phyloP scores from a whole-genome alignment of 345 rosid genomes.

The Acer saccharum region DNA sequence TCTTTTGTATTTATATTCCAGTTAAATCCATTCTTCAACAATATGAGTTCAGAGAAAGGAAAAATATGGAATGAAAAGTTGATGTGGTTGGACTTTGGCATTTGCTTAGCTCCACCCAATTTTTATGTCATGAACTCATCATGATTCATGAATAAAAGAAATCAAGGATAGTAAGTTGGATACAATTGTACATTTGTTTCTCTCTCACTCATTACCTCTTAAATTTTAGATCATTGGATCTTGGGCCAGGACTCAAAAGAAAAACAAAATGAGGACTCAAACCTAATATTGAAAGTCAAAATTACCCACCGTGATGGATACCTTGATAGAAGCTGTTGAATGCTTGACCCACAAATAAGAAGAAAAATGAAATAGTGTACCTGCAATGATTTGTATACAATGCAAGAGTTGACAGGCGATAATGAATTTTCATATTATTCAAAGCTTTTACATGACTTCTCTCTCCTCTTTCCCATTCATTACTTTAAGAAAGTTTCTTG shows the following conservation, averaged over 20 bases:
- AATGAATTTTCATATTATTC: not conserved
- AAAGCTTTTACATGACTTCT: not conserved
- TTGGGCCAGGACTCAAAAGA: too few species aligned
- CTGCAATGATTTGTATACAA: not conserved
- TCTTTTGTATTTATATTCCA: conserved; percentile 13
- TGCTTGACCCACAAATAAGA: too few species aligned
- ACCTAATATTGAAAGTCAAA: too few species aligned
- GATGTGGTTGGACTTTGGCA: conserved; percentile 18
- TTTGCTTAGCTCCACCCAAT: conserved; percentile 20
- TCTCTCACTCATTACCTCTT: too few species aligned
- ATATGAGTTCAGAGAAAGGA: conserved; percentile 5
- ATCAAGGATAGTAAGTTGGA: not conserved
- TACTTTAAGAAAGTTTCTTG: not conserved
- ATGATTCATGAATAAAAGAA: conserved; percentile 22
- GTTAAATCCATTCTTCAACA: conserved; percentile 17
- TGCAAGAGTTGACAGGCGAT: not conserved
- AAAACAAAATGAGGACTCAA: too few species aligned
- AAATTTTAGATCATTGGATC: too few species aligned
- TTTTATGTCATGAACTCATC: not conserved
- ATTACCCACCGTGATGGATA: too few species aligned
- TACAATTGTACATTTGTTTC: not conserved
- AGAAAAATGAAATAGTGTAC: not conserved
- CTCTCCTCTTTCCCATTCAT: not conserved
- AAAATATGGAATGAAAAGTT: conserved; percentile 12
- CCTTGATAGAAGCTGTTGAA: too few species aligned